phyloP scores from a whole-genome alignment of 129 eudicot genomes.

The Dittrichia graveolens region DNA sequence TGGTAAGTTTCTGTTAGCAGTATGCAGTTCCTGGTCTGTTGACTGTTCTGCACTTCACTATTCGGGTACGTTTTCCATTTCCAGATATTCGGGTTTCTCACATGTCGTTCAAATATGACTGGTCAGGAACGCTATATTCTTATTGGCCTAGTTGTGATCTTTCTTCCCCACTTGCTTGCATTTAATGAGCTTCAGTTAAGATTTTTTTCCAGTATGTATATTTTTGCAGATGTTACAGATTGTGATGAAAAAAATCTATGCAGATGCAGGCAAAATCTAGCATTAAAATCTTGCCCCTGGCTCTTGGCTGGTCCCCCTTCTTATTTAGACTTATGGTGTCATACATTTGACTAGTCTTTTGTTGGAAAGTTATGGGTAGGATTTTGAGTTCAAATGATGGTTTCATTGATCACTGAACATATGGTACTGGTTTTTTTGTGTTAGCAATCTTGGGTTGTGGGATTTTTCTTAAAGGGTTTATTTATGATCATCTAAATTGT shows the following conservation, averaged over 20 bases:
- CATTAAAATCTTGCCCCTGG: conserved; percentile 17
- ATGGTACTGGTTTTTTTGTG: too few relatives aligned
- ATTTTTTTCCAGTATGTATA: too few relatives aligned
- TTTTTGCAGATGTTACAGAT: conserved; percentile 16
- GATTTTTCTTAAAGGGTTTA: too few relatives aligned
- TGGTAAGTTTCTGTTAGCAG: not conserved
- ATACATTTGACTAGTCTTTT: conserved; percentile 10
- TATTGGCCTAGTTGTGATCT: not conserved
- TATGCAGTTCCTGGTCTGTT: too few relatives aligned
- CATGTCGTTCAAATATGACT: not conserved
- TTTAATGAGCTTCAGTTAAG: conserved; percentile 22
- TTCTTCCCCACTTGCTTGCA: conserved; percentile 4
- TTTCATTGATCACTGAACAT: too few relatives aligned
- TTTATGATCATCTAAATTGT: too few relatives aligned
- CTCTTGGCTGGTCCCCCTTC: conserved; percentile 8
- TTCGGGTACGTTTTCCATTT: not conserved
- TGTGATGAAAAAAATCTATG: conserved; percentile 1
- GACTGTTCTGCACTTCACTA: not conserved
- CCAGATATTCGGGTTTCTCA: not conserved
- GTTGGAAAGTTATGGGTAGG: not conserved
- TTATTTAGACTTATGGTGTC: conserved; percentile 1
- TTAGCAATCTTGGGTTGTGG: too few relatives aligned
- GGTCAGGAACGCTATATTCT: not conserved
- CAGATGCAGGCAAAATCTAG: conserved; percentile 30
- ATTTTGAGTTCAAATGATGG: too few relatives aligned